phyloP scores from a whole-genome alignment of 805 yeast genomes.

The Pichia paraexigua region DNA sequence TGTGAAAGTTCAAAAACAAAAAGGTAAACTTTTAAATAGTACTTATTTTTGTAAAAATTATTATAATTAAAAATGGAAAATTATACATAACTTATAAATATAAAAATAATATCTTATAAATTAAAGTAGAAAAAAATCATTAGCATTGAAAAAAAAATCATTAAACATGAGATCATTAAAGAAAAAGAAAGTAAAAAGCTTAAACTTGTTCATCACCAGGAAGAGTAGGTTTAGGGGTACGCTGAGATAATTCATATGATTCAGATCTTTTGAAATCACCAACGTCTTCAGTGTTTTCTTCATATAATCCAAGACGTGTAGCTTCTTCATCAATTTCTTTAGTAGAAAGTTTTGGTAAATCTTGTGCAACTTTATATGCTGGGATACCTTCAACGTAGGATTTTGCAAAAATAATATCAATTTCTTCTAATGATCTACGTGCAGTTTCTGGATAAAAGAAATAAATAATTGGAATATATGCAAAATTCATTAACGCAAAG shows the following conservation, averaged over 20 bases:
- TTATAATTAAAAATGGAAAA: neutral
- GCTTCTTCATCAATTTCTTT: conserved; percentile 57
- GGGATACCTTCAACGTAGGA: conserved; percentile 46
- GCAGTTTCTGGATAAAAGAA: conserved; percentile 73
- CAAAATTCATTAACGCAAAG: conserved; percentile 56
- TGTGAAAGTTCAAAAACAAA: conserved; percentile 33
- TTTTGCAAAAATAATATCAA: conserved; percentile 63
- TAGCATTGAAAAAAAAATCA: neutral
- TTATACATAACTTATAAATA: neutral
- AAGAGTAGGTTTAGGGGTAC: neutral
- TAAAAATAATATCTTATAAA: neutral
- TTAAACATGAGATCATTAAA: neutral
- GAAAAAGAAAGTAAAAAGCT: neutral
- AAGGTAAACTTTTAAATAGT: neutral
- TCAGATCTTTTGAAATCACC: neutral
- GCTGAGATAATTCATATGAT: neutral
- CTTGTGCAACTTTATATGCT: conserved; percentile 57
- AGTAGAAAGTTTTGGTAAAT: conserved; percentile 50
- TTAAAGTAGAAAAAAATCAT: neutral
- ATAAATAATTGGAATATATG: conserved; percentile 54
- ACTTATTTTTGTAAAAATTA: neutral
- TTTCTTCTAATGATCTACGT: conserved; percentile 67
- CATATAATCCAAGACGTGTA: conserved; percentile 43
- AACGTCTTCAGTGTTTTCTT: conserved; percentile 13
- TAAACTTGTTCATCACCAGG: neutral